Base-by-base conservation (phyloP, 2,329 filamentous ascomycete genomes). In the Nemania serpens region DNA sequence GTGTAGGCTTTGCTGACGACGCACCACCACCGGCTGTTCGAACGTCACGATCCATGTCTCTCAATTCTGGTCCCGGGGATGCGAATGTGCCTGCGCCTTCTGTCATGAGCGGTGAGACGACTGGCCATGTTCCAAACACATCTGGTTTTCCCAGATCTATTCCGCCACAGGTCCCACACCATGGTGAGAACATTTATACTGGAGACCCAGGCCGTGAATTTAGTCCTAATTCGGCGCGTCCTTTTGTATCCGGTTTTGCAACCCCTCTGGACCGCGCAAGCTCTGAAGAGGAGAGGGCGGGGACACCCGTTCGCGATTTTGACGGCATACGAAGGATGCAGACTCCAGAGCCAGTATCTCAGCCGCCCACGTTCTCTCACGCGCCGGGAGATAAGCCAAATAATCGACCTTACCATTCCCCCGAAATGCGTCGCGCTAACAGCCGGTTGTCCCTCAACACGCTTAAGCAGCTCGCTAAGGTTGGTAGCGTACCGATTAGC, bases 391-490 rank as follows among this genome's bases (percentile, higher is more conserved):
- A 89, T 53, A 84, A 86, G 50, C 93, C 93, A 5, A 80, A 82
- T 1, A 87, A 84, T 61, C 86, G 86, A 63, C 91, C 91, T 0
- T 87, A 90, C 68, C 86, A 91, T 59, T 88, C 91, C 33, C 85
- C 90, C 13, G 91, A 95, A 71, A 81, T 94, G 69, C 88, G 91
- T 64, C 88, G 88, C 65, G 91, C 91, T 53, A 95, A 92, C 68
- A 93, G 89, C 68, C 88, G 92, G 20, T 88, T 98, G 74, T 97
- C 95, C 25, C 85, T 83, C 67, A 88, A 87, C 1, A 98, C 94
- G 0, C 81, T 97, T 47, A 84, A 88, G 46, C 92, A 97, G 72
- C 82, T 98, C 73, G 87, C 86, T 34, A 89, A 88, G 66, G 90
- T 89, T 47, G 86, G 85, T 55, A 84, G 83, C 20, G 75, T 85